phyloP scores from a whole-genome alignment of 805 yeast genomes.

The Starmerella powellii region DNA sequence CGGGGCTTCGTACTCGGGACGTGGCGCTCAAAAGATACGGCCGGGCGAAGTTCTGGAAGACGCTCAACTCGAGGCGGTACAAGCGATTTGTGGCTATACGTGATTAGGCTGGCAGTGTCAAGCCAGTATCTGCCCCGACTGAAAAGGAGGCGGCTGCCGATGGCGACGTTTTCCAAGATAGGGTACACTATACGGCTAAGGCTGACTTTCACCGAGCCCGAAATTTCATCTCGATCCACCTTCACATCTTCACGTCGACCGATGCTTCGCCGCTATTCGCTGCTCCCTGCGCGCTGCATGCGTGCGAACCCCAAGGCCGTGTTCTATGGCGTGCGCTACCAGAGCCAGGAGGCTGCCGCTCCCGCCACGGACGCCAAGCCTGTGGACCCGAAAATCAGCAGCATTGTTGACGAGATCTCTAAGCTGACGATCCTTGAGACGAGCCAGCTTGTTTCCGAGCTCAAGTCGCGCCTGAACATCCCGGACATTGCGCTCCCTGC shows the following conservation, averaged over 20 bases:
- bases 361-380: conserved; percentile 29
- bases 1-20: too few relatives aligned
- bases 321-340: conserved; percentile 26
- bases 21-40: too few relatives aligned
- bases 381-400: conserved; percentile 76
- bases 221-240: background rate
- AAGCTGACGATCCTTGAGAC: conserved; percentile 87
- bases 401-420: conserved; percentile 84
- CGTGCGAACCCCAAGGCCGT: conserved; percentile 4
- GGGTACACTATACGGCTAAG: too few relatives aligned
- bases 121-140: too few relatives aligned
- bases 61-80: too few relatives aligned
- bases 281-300: background rate
- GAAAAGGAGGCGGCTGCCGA: too few relatives aligned
- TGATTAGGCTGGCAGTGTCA: too few relatives aligned
- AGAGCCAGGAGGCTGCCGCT: conserved; percentile 29
- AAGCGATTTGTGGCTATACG: too few relatives aligned
- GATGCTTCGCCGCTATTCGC: conserved; percentile 11
- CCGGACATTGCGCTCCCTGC: conserved; percentile 86
- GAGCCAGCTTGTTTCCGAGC: conserved; percentile 67
- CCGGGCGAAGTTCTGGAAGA: too few relatives aligned
- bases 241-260: background rate
- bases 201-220: too few relatives aligned
- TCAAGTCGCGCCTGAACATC: conserved; percentile 63
- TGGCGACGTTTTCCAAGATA: too few relatives aligned